Evolutionary conservation across 306 rosid genomes (phyloP), one percentile per base, ranked within the genome.

Genomic region (Cyamopsis tetragonoloba): DNA sequence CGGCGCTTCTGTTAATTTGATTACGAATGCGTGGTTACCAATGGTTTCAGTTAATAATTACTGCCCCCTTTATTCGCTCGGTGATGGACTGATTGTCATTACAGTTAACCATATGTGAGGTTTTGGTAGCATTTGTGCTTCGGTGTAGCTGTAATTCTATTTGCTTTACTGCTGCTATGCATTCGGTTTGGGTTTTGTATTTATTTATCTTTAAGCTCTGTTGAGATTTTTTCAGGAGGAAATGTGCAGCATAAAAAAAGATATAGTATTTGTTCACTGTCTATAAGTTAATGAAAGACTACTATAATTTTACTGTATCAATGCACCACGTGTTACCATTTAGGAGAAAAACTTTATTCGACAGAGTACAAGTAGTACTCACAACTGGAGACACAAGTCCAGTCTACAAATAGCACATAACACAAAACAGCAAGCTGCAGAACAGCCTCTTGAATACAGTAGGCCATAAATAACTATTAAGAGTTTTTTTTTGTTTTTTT

Each of bases 121-220:
- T n/a, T 46, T 49, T 63, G 14, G 60, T 53, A 22, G 70, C 65
- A 11, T 62, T 5, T 38, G 23, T 65, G 39, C 30, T 38, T 27
- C 41, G n/a, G 3, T 44, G 8, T 15, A 24, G 5, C 30, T 51
- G 64, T 46, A 38, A 28, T 48, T 57, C 42, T 19, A 31, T 28
- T 60, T 51, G 20, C 7, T 55, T 61, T 65, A 6, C 23, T 73
- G 31, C n/a, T 47, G 50, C 39, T 22, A 27, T 41, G 35, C 4
- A n/a, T 66, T 65, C 43, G 41, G 68, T 19, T 39, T 41, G 7
- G 3, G 43, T 72, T 65, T 42, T 64, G 10, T 1, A 43, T 73
- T 73, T 27, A 3, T 51, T 7, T 27, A 3, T 51, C 8, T 19
- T 55, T 66, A 66, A 11, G 55, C 50, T 18, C 14, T 42, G 22